These are phyloP conservation scores for Lactarius deliciosus DNA, from an alignment of 768 basidiomycete genomes.

Conservation along the genomic window DNA sequence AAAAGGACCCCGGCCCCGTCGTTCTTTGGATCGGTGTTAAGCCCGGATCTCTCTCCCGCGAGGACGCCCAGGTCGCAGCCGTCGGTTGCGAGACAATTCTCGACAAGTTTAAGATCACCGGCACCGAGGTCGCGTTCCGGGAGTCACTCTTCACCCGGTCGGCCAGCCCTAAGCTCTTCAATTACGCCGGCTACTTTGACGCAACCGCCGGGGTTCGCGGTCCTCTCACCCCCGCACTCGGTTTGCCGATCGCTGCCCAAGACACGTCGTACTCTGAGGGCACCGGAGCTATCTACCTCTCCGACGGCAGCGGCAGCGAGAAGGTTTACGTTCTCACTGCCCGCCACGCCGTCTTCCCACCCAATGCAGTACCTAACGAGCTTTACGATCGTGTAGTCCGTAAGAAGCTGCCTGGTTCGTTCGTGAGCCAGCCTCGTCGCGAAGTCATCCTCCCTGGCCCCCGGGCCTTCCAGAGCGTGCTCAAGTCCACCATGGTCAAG, in stretches of 20 bases:
- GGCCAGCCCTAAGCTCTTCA: neutral
- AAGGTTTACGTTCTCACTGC: constrained; percentile 36
- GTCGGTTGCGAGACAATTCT: neutral
- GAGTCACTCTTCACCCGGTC: constrained; percentile 10
- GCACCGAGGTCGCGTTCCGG: constrained; percentile 8
- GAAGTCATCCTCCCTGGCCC: neutral
- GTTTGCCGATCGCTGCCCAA: constrained; percentile 7
- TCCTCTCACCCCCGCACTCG: constrained; percentile 7
- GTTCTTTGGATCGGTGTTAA: constrained; percentile 4
- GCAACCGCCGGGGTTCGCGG: neutral
- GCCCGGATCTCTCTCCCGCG: neutral
- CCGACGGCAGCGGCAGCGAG: constrained; percentile 36
- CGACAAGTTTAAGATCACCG: neutral
- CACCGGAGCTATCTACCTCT: constrained; percentile 40
- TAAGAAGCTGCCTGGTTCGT: too few species aligned
- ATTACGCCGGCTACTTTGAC: neutral
- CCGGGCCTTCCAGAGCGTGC: neutral
- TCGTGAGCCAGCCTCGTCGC: constrained; percentile 12
- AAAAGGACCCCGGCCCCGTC: constrained; percentile 5
- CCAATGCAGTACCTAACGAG: constrained; percentile 33
- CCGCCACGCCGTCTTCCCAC: constrained; percentile 36
- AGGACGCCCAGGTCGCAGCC: constrained; percentile 7
- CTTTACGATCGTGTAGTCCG: constrained; percentile 18
- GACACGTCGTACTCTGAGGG: constrained; percentile 26
- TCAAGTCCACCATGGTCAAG: neutral